phyloP scores from a whole-genome alignment of 768 basidiomycete genomes.

The Xerocomellus chrysenteron region DNA sequence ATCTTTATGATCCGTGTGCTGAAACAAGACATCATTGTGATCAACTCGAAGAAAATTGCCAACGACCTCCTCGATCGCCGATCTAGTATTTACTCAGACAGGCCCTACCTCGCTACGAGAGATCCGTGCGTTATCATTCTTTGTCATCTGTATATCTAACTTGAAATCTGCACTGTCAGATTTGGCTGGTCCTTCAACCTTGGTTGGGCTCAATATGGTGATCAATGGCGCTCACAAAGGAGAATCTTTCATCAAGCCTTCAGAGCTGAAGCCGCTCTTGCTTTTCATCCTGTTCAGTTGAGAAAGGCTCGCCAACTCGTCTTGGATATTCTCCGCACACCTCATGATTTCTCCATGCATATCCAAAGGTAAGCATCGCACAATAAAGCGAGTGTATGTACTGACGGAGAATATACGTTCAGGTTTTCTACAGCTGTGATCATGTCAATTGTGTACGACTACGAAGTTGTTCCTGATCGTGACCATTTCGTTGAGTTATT shows the following conservation, averaged over 20 bases:
- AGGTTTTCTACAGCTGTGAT: constrained; percentile 38
- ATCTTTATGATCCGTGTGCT: constrained; percentile 22
- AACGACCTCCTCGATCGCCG: constrained; percentile 29
- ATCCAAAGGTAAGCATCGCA: constrained; percentile 7
- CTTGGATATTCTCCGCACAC: constrained; percentile 8
- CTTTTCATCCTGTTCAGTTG: constrained; percentile 18
- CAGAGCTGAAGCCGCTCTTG: constrained; percentile 11
- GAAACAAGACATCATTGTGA: constrained; percentile 23
- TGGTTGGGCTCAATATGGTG: constrained; percentile 17
- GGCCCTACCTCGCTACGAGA: constrained; percentile 13
- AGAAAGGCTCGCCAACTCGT: constrained; percentile 18
- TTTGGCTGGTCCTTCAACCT: constrained; percentile 23
- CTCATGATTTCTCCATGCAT: constrained; percentile 4
- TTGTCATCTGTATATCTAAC: background rate
- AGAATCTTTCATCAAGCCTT: constrained; percentile 26
- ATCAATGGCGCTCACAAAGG: constrained; percentile 26
- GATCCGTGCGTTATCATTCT: constrained; percentile 9
- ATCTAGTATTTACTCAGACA: constrained; percentile 30
- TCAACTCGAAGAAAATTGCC: constrained; percentile 28
- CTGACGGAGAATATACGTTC: background rate
- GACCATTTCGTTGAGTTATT: constrained; percentile 40
- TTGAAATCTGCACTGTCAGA: background rate
- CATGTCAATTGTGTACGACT: constrained; percentile 42
- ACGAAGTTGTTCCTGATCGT: constrained; percentile 32
- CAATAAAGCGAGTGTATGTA: no score